Conservation (phyloP, 768 basidiomycete genomes). For the Boletus rubescentipes region DNA sequence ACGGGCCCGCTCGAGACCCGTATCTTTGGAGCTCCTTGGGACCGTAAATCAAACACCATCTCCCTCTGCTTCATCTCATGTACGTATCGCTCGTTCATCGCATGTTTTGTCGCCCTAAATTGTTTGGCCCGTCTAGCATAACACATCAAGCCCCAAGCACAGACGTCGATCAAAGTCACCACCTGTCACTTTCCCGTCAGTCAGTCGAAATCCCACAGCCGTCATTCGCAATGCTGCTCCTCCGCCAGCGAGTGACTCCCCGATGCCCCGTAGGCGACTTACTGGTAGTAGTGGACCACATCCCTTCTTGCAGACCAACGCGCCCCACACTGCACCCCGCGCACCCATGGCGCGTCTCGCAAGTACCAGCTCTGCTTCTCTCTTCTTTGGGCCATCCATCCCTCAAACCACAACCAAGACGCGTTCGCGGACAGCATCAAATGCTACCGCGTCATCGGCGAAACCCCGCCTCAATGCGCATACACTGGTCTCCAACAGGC, state of each 20-base stretch:
- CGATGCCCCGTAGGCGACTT: slow-evolving; percentile 54
- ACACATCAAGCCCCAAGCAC: slow-evolving; percentile 15
- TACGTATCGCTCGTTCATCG: neutral
- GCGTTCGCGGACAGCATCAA: slow-evolving; percentile 26
- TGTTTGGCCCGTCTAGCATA: slow-evolving; percentile 5
- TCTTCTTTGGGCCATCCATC: slow-evolving; percentile 61
- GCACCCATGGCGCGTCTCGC: slow-evolving; percentile 50
- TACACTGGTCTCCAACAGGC: slow-evolving; percentile 46
- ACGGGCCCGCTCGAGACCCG: slow-evolving; percentile 69
- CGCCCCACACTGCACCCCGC: slow-evolving; percentile 28
- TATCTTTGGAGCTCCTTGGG: slow-evolving; percentile 65
- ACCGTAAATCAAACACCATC: slow-evolving; percentile 46
- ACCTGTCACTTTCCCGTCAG: slow-evolving; percentile 38
- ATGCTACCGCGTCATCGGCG: slow-evolving; percentile 3
- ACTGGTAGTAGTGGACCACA: slow-evolving; percentile 36
- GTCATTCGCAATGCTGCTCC: slow-evolving; percentile 37
- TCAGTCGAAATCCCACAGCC: slow-evolving; percentile 39
- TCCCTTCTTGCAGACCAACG: slow-evolving; percentile 32
- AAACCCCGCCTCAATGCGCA: slow-evolving; percentile 16
- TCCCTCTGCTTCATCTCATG: slow-evolving; percentile 34
- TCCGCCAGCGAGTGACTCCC: slow-evolving; percentile 52
- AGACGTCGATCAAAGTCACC: slow-evolving; percentile 14
- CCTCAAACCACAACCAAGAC: slow-evolving; percentile 27
- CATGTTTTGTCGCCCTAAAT: neutral
- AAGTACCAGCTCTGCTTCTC: slow-evolving; percentile 53